Evolutionary conservation across 2,329 filamentous ascomycete genomes (phyloP).

Genomic region (Lecanosticta acicola): DNA sequence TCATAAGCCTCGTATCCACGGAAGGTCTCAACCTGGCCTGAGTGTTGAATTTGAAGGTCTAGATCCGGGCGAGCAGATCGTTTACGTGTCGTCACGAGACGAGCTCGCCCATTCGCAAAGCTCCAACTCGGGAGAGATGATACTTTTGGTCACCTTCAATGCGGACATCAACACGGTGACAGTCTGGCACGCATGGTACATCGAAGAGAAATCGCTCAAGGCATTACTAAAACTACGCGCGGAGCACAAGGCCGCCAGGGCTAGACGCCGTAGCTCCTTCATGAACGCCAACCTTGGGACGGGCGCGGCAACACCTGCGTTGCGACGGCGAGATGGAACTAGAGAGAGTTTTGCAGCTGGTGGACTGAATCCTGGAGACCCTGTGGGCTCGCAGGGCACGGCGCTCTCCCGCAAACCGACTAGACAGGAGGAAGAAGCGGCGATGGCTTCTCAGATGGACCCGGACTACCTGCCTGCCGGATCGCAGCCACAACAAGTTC

Average conservation of each 20-base stretch:
- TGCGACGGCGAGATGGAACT: conserved; percentile 55
- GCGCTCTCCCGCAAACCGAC: conserved; percentile 25
- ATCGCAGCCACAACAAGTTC: conserved; percentile 47
- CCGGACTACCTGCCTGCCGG: conserved; percentile 40
- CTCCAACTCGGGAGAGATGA: conserved; percentile 45
- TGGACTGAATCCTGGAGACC: conserved; percentile 31
- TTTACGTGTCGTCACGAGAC: conserved; percentile 69
- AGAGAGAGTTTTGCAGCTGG: conserved; percentile 70
- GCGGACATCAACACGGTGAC: conserved; percentile 69
- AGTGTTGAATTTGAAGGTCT: conserved; percentile 56
- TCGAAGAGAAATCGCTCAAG: conserved; percentile 57
- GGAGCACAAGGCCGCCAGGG: conserved; percentile 37
- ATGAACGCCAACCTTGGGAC: conserved; percentile 55
- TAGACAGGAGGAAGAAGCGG: conserved; percentile 39
- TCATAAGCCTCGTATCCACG: conserved; percentile 21
- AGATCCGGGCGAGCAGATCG: conserved; percentile 70
- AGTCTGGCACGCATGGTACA: conserved; percentile 77
- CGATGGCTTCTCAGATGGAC: conserved; percentile 46
- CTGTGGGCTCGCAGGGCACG: conserved; percentile 15
- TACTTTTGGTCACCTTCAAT: conserved; percentile 77
- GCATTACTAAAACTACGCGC: conserved; percentile 37
- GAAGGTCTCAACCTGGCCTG: conserved; percentile 16
- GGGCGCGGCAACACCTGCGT: conserved; percentile 68
- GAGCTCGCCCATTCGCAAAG: conserved; percentile 47
- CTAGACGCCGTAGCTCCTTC: conserved; percentile 61